Evolutionary conservation across 345 rosid species (phyloP).

Genomic region (Zanthoxylum bungeanum): DNA sequence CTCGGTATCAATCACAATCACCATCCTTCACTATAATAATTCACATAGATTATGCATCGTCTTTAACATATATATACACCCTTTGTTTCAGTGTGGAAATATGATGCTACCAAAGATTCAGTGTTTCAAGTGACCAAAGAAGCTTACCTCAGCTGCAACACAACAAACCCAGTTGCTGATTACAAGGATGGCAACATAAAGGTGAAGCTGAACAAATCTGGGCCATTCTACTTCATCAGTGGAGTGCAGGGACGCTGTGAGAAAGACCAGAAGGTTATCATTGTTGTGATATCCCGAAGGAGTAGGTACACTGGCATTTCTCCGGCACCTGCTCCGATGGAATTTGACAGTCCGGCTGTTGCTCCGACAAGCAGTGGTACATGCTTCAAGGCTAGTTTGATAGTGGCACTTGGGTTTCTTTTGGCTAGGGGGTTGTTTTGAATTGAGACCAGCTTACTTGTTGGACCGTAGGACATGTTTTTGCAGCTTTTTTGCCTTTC

Average conservation of each 20-base stretch:
- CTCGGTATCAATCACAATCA: conserved; percentile 37
- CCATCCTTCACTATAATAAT: background rate
- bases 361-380: conserved; percentile 54
- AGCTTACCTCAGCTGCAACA: conserved; percentile 61
- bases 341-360: conserved; percentile 49
- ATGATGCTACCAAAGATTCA: conserved; percentile 63
- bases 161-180: conserved; percentile 46
- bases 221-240: conserved; percentile 77
- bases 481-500: conserved; percentile 1
- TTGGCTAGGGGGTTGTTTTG: conserved; percentile 30
- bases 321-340: conserved; percentile 76
- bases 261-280: conserved; percentile 69
- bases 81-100: conserved; percentile 54
- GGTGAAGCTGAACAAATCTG: conserved; percentile 55
- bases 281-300: conserved; percentile 55
- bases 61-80: background rate
- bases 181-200: conserved; percentile 69
- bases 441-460: background rate
- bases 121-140: conserved; percentile 64
- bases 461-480: background rate
- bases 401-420: conserved; percentile 6
- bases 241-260: conserved; percentile 69
- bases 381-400: conserved; percentile 22
- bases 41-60: background rate
- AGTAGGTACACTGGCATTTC: conserved; percentile 32